Evolutionary conservation across 192 early-diverging fungal species (phyloP).

Genomic region (Coemansia erecta): DNA sequence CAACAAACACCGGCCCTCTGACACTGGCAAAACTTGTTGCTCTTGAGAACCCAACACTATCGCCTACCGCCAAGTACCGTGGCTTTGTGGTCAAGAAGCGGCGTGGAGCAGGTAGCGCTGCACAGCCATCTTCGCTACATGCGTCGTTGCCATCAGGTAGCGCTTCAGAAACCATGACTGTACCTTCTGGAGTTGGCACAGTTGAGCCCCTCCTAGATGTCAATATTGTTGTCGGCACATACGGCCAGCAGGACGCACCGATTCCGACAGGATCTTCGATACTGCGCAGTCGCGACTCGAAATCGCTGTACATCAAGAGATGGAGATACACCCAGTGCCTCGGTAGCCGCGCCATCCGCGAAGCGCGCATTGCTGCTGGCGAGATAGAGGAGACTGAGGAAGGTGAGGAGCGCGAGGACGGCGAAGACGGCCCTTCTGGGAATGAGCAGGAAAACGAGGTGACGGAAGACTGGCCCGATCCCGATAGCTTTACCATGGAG

Average conservation of each 20-base stretch:
- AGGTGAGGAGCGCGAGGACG: constrained; percentile 50
- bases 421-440: constrained; percentile 14
- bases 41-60: constrained; percentile 17
- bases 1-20: constrained; percentile 2
- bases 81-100: constrained; percentile 49
- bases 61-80: constrained; percentile 35
- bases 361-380: constrained; percentile 31
- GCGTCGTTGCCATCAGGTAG: neutral
- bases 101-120: constrained; percentile 1
- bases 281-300: constrained; percentile 34
- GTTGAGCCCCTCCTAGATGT: constrained; percentile 34
- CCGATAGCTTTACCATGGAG: constrained; percentile 27
- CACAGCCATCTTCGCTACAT: too few species aligned
- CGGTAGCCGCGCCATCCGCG: constrained; percentile 26
- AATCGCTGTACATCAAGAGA: constrained; percentile 37
- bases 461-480: constrained; percentile 42
- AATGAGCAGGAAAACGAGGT: constrained; percentile 5
- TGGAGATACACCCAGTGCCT: constrained; percentile 45
- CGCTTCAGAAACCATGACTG: constrained; percentile 7
- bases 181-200: constrained; percentile 30
- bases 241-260: constrained; percentile 36
- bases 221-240: constrained; percentile 31
- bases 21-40: constrained; percentile 23
- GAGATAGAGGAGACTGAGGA: constrained; percentile 52
- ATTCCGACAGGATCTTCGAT: neutral